These are phyloP conservation scores for Tetrahymena malaccensis DNA, from an alignment of 73 alveolate species.

Conservation along the genomic window DNA sequence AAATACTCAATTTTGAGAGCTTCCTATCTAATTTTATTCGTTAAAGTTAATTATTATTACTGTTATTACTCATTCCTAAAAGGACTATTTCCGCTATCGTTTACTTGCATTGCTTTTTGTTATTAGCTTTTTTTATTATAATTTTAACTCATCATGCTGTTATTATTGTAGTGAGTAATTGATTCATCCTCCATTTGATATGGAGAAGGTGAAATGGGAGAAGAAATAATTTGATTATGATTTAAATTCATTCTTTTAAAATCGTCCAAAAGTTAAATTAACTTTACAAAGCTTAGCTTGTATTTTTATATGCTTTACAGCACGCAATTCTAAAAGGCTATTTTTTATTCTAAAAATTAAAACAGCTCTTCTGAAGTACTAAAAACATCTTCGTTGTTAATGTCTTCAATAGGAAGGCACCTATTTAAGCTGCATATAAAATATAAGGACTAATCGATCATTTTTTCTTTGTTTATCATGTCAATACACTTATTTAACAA, in stretches of 20 bases:
- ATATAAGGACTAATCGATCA: neutral
- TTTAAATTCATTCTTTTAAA: neutral
- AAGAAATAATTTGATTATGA: neutral
- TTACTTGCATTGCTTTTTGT: neutral
- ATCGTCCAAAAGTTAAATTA: neutral
- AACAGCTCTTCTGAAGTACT: neutral
- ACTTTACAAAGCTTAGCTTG: neutral
- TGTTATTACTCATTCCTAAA: neutral
- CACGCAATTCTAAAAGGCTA: neutral
- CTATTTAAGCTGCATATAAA: neutral
- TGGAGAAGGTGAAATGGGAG: neutral
- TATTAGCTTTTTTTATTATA: neutral
- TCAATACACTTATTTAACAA: neutral
- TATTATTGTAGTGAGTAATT: neutral
- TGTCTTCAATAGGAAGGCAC: neutral
- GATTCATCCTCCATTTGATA: neutral
- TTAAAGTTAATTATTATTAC: neutral
- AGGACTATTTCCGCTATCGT: neutral
- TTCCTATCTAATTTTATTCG: neutral
- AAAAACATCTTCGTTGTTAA: neutral
- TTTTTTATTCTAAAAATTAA: neutral
- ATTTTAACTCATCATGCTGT: neutral
- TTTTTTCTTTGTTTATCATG: neutral
- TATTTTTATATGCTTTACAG: neutral
- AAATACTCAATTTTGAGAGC: neutral